Base-by-base conservation (phyloP, 345 rosid species). In the Brassica nigra region DNA sequence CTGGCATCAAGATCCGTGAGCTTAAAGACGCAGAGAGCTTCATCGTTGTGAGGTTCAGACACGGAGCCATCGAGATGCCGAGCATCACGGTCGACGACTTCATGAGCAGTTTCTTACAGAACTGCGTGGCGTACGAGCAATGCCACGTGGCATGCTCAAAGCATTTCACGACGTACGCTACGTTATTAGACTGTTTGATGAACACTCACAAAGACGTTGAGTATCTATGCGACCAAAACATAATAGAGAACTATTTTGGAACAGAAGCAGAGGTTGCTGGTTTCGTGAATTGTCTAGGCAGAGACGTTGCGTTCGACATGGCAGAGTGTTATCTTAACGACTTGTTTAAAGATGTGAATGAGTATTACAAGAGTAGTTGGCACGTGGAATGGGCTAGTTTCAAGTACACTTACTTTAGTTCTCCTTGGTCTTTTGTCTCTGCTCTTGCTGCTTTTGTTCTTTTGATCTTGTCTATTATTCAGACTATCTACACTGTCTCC, bases 41-140 rank as follows among this genome's bases (percentile, higher is more conserved):
- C 83, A 66, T 93, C 28, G 86, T 75, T 36, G 88, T 93, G 6
- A 83, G 79, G 9, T 91, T 91, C 88, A 70, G 42, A 4, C 49
- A 27, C 2, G 98, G 98, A 0, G 78, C 78, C 23, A 84, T 93
- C 31, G 86, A 91, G 72, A 91, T 91, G 97, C 95, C 98, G 1
- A 37, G 80, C 0, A 85, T 92, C 39, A 86, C 89, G 2, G 65
- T 91, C n/a, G 98, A 93, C 58, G 98, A 93, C 37, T 84, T 86
- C 78, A 88, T 85, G 95, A 80, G 87, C 81, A 85, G 92, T 1
- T 86, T 94, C 68, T 76, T 94, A 61, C 74, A 82, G 0, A 94
- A 94, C 47, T 90, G 91, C 37, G 94, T 94, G 64, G 97, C 95
- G 0, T 91, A 84, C 80, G 97, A 94, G 84, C 95, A 94, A n/a